Conservation (phyloP, 2,329 filamentous ascomycete genomes). For the Ascochyta lentis region DNA sequence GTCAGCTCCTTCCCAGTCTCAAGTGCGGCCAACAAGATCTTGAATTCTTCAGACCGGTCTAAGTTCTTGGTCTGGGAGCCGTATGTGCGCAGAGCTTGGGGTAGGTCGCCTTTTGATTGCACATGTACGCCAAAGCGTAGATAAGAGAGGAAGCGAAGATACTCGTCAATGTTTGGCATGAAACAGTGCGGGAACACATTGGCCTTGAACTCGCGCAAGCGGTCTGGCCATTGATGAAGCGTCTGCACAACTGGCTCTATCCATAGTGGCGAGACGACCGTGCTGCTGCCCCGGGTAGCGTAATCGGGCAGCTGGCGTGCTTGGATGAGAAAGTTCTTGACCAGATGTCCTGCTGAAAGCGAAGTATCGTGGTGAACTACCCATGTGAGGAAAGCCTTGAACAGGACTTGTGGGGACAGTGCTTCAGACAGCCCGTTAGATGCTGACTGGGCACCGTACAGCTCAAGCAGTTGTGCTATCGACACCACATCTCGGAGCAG, state of each 20-base stretch:
- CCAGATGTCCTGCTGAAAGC: constrained; percentile 47
- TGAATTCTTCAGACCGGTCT: constrained; percentile 37
- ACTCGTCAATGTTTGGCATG: constrained; percentile 49
- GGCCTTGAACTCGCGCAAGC: constrained; percentile 51
- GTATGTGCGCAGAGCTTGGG: constrained; percentile 18
- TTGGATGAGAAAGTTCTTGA: constrained; percentile 44
- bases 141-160: constrained; percentile 49
- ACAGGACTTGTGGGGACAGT: constrained; percentile 27
- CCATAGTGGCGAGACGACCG: constrained; percentile 43
- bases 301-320: constrained; percentile 30
- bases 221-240: constrained; percentile 44
- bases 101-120: constrained; percentile 24
- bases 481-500: constrained; percentile 65
- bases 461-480: constrained; percentile 47
- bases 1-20: constrained; percentile 57
- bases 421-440: neutral
- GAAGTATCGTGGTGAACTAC: constrained; percentile 50
- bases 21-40: constrained; percentile 49
- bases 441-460: constrained; percentile 38
- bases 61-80: constrained; percentile 17
- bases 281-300: neutral
- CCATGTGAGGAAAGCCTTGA: constrained; percentile 44
- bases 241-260: constrained; percentile 45
- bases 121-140: constrained; percentile 46
- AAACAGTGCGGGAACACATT: constrained; percentile 59